Evolutionary conservation across 139 green algal species (phyloP).

Genomic region (Pycnococcus provasolii): DNA sequence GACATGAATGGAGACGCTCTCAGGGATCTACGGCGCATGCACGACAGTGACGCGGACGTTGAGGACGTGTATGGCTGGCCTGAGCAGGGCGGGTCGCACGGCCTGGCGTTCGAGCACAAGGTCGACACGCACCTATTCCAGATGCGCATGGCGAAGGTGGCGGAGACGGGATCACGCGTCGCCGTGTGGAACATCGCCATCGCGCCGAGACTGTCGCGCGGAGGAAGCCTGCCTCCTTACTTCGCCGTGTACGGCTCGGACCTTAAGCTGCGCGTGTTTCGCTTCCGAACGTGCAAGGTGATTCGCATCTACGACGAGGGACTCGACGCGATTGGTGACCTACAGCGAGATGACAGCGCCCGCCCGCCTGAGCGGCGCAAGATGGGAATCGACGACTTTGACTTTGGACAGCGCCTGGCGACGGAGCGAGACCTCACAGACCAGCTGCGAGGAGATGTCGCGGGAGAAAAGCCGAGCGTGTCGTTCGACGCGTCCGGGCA

Average conservation of each 20-base stretch:
- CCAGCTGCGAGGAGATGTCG: too few relatives aligned
- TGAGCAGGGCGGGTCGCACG: not conserved
- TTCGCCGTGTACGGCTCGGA: constrained; percentile 67
- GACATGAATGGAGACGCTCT: too few relatives aligned
- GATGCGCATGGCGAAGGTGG: constrained; percentile 70
- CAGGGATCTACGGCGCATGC: too few relatives aligned
- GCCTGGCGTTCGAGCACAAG: constrained; percentile 51
- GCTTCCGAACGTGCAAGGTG: constrained; percentile 33
- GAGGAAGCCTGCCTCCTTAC: constrained; percentile 15
- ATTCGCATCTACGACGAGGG: not conserved
- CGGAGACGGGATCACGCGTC: constrained; percentile 8
- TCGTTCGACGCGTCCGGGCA: constrained; percentile 90
- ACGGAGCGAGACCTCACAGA: constrained; percentile 33
- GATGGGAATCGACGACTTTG: constrained; percentile 89
- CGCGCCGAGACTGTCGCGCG: too few relatives aligned
- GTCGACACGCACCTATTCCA: constrained; percentile 89
- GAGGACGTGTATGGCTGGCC: not conserved
- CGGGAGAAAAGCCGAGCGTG: too few relatives aligned
- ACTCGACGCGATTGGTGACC: constrained; percentile 37
- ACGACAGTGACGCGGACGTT: not conserved
- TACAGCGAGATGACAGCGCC: constrained; percentile 53
- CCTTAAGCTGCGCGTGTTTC: constrained; percentile 73
- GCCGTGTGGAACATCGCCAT: not conserved
- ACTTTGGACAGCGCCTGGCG: constrained; percentile 32
- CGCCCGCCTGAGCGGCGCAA: constrained; percentile 33